Evolutionary conservation across 257 asterid genomes (phyloP), one percentile per base, ranked within the genome.

Genomic region (Ocimum tenuiflorum): DNA sequence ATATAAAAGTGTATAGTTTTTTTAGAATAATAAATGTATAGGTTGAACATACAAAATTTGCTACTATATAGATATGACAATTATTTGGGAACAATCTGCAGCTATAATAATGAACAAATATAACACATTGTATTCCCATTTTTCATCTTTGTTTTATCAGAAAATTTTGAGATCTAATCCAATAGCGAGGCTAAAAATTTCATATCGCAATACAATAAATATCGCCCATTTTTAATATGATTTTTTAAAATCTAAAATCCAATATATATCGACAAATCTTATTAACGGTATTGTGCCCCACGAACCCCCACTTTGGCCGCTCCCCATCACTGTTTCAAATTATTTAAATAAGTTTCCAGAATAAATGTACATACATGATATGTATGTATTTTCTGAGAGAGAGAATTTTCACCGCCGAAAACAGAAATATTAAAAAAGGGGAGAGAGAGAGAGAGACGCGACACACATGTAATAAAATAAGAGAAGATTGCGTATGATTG

Each of bases 401-500:
- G 41, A 19, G 64, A 39, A 23, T 50, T 65, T 49, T 41, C 52
- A 57, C 43, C 50, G 63, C 68, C 50, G 38, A 41, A 72, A 29
- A 10, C 15, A 72, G 41, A 11, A 9, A 60, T 31, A 60, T 9
- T 9, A 10, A 39, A 9, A 39, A 9, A 10, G 8, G 7, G 7
- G 38, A 4, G 38, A 4, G 38, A n/a, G n/a, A n/a, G n/a, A 27
- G 31, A 27, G 31, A 27, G 31, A 27, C 3, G 3, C 31, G 31
- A 27, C 2, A 27, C 31, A 27, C 46, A 6, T 13, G 6, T 57
- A 51, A 51, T 52, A 69, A 63, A 48, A 14, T 39, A 63, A 54
- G 45, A 69, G 23, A 68, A 42, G 63, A 33, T 81, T 78, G 85
- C 77, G 75, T 84, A 74, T 75, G 78, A 79, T 75, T 64, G 73